Conservation (phyloP, 805 yeast genomes). For the Wickerhamomyces ciferrii region DNA sequence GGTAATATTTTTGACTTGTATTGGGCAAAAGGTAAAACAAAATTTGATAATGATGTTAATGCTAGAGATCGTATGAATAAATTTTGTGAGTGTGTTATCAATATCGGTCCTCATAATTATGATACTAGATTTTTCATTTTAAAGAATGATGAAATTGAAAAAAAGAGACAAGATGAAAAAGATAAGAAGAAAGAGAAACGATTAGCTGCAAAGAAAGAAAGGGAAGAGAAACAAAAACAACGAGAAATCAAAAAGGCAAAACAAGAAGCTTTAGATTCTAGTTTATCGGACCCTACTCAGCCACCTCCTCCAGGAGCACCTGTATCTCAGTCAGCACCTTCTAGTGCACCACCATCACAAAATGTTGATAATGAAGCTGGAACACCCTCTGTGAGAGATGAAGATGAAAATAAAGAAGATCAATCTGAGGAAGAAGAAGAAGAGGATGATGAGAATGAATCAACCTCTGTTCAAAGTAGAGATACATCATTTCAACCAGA, state of each 20-base stretch:
- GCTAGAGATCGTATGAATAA: slow-evolving; percentile 87
- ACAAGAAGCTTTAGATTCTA: background rate
- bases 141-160: slow-evolving; percentile 70
- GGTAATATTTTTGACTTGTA: slow-evolving; percentile 68
- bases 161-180: slow-evolving; percentile 36
- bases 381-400: background rate
- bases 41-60: slow-evolving; percentile 37
- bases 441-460: slow-evolving; percentile 5
- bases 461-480: slow-evolving; percentile 1
- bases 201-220: slow-evolving; percentile 29
- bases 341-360: background rate
- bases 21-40: slow-evolving; percentile 65
- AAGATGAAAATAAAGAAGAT: background rate
- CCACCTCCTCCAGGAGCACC: background rate
- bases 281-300: background rate
- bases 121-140: slow-evolving; percentile 76
- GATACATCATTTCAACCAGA: slow-evolving; percentile 1
- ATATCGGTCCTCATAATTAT: slow-evolving; percentile 80
- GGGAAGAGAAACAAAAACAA: slow-evolving; percentile 25
- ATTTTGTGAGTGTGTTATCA: slow-evolving; percentile 67
- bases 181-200: slow-evolving; percentile 29
- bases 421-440: slow-evolving; percentile 3
- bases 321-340: background rate
- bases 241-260: slow-evolving; percentile 10
- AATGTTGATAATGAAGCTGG: background rate